phyloP scores from a whole-genome alignment of 805 yeast species.

The Torulaspora maleeae region DNA sequence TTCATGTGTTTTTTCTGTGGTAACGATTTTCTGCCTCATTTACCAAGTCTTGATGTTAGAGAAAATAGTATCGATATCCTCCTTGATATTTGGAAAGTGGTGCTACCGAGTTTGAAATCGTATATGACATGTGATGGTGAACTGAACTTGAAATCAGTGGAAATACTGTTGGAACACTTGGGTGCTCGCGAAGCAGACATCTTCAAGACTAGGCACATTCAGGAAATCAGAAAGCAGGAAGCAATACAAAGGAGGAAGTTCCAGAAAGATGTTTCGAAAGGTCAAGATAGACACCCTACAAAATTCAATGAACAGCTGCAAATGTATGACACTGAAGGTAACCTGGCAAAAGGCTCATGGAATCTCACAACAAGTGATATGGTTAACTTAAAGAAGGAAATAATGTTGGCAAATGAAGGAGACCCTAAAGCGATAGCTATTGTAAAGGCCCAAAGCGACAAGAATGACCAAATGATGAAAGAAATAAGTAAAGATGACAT shows the following conservation, averaged over 20 bases:
- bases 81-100: conserved; percentile 76
- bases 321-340: conserved; percentile 69
- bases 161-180: conserved; percentile 57
- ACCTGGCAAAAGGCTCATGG: conserved; percentile 60
- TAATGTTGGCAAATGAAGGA: conserved; percentile 67
- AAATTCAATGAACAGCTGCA: conserved; percentile 69
- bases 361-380: conserved; percentile 66
- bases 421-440: conserved; percentile 65
- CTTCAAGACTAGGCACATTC: conserved; percentile 62
- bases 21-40: conserved; percentile 94
- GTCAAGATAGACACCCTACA: conserved; percentile 72
- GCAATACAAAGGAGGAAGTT: conserved; percentile 53
- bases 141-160: conserved; percentile 71
- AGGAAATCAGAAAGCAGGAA: conserved; percentile 65
- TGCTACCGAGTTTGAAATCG: conserved; percentile 60
- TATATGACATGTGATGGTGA: conserved; percentile 89
- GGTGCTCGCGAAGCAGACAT: conserved; percentile 75
- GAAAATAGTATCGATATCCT: conserved; percentile 87
- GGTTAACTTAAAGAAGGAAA: conserved; percentile 55
- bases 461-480: conserved; percentile 24
- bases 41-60: conserved; percentile 90
- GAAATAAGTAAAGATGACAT: conserved; percentile 30
- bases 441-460: conserved; percentile 41
- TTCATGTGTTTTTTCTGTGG: conserved; percentile 98
- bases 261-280: conserved; percentile 57